A percentile compares a stretch with the other conserved stretches of the same genome.
Evolutionary conservation across 108 stramenopile species (phyloP).

Genomic region (Pseudonitzschia multiseries): DNA sequence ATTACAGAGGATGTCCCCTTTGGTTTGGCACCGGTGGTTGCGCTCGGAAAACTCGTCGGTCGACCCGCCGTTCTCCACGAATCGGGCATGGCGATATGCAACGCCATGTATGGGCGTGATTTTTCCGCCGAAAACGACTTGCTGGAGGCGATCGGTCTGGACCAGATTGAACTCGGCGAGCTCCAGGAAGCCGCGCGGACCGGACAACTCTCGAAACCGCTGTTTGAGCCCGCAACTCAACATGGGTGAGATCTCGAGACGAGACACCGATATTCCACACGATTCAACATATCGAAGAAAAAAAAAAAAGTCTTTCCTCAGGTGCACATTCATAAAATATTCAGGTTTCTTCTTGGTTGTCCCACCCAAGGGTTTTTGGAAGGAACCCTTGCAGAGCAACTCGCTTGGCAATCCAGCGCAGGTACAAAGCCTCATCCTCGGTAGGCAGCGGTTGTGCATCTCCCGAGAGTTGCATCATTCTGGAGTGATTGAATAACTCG

Average conservation of each 20-base stretch:
- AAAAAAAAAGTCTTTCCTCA: no score
- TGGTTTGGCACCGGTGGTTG: slow-evolving; percentile 50
- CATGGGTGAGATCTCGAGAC: no score
- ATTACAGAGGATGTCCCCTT: slow-evolving; percentile 73
- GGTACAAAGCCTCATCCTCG: slow-evolving; percentile 37
- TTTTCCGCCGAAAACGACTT: slow-evolving; percentile 63
- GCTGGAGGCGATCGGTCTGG: slow-evolving; percentile 46
- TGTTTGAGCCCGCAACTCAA: no score
- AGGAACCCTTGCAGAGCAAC: slow-evolving; percentile 30
- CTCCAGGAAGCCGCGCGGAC: slow-evolving; percentile 31
- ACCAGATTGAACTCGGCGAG: slow-evolving; percentile 14
- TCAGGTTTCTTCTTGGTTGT: neutral
- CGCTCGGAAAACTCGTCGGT: slow-evolving; percentile 47
- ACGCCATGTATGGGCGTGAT: slow-evolving; percentile 69
- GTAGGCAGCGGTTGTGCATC: slow-evolving; percentile 21
- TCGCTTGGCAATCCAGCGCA: slow-evolving; percentile 39
- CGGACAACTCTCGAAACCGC: slow-evolving; percentile 1
- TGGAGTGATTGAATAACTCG: neutral
- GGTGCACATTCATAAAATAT: no score
- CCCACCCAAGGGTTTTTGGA: neutral
- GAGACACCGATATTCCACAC: no score
- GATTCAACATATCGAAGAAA: no score
- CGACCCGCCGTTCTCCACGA: slow-evolving; percentile 60
- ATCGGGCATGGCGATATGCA: slow-evolving; percentile 52
- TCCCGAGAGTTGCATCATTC: slow-evolving; percentile 19